Evolutionary conservation across 2,329 filamentous ascomycete species (phyloP), one percentile per base, ranked within the genome.

Genomic region (Arthrinium phaeospermum): DNA sequence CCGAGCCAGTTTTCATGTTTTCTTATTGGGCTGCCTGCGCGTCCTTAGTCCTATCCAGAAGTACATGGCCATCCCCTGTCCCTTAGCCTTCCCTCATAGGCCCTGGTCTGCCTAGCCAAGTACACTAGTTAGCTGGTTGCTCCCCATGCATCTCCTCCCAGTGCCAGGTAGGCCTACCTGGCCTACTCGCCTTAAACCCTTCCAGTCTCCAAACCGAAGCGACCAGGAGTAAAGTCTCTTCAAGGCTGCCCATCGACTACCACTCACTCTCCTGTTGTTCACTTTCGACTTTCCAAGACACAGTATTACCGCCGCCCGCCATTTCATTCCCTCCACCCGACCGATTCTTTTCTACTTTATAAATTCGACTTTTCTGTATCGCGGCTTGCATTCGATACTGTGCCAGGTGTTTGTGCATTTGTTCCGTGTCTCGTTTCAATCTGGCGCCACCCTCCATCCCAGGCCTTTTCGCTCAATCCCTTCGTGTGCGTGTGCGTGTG

Each of bases 141-240:
- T 47, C 67, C 45, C 44, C 44, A 46, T 69, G 67, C 30, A 69
- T 49, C 45, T 69, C 67, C 67, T 68, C 67, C 67, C 57, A 51
- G 49, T 51, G 8, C n/a, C n/a, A 49, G 46, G 45, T 47, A 34
- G 27, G 51, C 24, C 51, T 53, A 27, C 49, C 49, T 53, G 24
- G 47, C 46, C 46, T 51, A 24, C 47, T 22, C n/a, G 47, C 22
- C n/a, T 27, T 57, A 37, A 37, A 30, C 51, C 30, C 53, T 61
- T 61, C 37, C 37, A 41, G 37, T 41, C 53, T 61, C 30, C 53
- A 61, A 61, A 61, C 57, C 57, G 41, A 64, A 37, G 19, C 57
- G 34, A 41, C 57, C 57, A 64, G 57, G 34, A 64, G 57, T 69
- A 69, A 69, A 69, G 67, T 69, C 67, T 69, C 67, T 69, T 69